A percentile compares a stretch with the other conserved stretches of the same genome.
phyloP scores from a whole-genome alignment of 495 filamentous ascomycete species.

The Trichocladium uniseriatum region DNA sequence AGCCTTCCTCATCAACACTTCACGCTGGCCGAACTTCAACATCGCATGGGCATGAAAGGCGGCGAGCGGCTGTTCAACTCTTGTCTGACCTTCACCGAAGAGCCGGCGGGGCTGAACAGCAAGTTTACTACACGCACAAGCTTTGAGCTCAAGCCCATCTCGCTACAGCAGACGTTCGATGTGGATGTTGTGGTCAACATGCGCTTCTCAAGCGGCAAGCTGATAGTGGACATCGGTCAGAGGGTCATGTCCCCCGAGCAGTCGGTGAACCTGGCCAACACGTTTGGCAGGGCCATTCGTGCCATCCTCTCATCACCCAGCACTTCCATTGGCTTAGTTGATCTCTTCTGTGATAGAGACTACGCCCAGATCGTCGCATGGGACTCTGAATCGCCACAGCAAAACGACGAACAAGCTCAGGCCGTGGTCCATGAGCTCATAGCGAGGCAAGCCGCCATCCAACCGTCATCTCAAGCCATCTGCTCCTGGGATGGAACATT shows the following conservation, averaged over 20 bases:
- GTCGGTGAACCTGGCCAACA: constrained; percentile 31
- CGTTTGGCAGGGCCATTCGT: constrained; percentile 36
- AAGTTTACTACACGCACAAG: constrained; percentile 27
- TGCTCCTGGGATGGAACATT: constrained; percentile 39
- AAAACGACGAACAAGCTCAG: constrained; percentile 16
- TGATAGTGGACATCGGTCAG: constrained; percentile 36
- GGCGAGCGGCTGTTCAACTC: constrained; percentile 37
- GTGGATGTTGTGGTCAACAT: constrained; percentile 35
- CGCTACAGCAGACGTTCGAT: constrained; percentile 36
- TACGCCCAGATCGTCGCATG: constrained; percentile 37
- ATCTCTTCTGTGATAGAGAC: constrained; percentile 38
- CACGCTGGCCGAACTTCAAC: constrained; percentile 33
- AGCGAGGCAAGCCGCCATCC: constrained; percentile 22
- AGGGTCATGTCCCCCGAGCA: constrained; percentile 36
- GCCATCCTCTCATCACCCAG: constrained; percentile 31
- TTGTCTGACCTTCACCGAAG: constrained; percentile 37
- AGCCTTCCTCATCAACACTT: constrained; percentile 36
- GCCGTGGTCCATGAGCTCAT: constrained; percentile 31
- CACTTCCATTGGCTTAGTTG: constrained; percentile 27
- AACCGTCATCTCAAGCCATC: constrained; percentile 34
- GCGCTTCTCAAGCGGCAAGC: constrained; percentile 27
- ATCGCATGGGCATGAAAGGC: constrained; percentile 35
- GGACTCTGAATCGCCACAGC: constrained; percentile 19
- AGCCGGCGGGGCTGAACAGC: constrained; percentile 29
- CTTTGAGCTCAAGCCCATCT: constrained; percentile 29